These are phyloP conservation scores for Penicillium sp. DNA, from an alignment of 2,329 filamentous ascomycete species.

Conservation along the genomic window DNA sequence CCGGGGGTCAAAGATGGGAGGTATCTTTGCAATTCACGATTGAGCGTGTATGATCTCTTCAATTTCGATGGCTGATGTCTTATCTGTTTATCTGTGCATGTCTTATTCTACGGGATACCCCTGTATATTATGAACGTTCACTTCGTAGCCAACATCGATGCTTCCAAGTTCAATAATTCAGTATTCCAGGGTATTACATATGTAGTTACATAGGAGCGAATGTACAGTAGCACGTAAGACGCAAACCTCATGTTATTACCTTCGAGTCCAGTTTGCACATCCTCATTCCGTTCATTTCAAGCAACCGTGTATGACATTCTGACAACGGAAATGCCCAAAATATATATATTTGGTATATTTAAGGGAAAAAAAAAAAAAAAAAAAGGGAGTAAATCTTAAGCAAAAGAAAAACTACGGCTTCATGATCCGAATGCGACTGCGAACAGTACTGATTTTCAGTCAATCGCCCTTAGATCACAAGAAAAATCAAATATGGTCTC, in stretches of 20 bases:
- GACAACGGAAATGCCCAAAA: no score
- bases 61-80: background rate
- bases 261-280: background rate
- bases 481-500: no score
- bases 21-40: conserved; percentile 77
- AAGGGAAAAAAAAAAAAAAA: no score
- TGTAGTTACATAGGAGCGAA: no score
- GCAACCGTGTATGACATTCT: no score
- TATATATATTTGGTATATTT: no score
- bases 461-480: no score
- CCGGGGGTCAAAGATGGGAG: conserved; percentile 81
- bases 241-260: background rate
- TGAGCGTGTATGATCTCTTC: conserved; percentile 42
- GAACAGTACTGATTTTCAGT: no score
- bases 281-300: background rate
- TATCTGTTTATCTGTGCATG: background rate
- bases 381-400: no score
- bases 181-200: background rate
- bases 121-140: conserved; percentile 2
- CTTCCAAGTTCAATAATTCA: background rate
- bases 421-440: no score
- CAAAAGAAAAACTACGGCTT: no score
- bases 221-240: background rate
- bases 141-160: background rate
- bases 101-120: background rate